Base-by-base conservation (phyloP, 768 basidiomycete genomes). In the Tylopilus sp. region DNA sequence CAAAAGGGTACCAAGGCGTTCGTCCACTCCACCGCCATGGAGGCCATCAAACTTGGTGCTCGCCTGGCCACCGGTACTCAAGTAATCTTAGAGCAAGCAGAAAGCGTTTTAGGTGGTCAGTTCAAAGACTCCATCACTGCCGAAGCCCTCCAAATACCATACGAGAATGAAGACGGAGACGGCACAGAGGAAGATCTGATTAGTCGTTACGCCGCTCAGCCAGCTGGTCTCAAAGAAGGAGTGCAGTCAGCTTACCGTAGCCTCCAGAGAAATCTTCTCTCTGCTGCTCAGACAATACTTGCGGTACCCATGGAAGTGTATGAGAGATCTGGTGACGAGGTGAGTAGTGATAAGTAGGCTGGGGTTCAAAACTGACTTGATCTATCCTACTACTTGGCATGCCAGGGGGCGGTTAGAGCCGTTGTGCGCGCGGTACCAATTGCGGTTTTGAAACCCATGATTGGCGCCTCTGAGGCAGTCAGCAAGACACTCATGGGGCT, bases 301-400 rank as follows among this genome's bases (percentile, higher is more conserved):
- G 95, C 97, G 1, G 92, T 99, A 1, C 97, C 97, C 1, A 98
- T 98, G 95, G 97, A 98, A 69, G 93, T 98, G 11, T 95, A 98
- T 60, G 97, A 99, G 70, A 78, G 89, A 53, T 89, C 93, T 10
- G 91, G 92, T 8, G 88, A 86, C 50, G 91, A 97, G 80, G 95
- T 88, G 58, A 61, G 79, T 72, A 12, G 1, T 18, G 39, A 10
- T 21, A 31, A 38, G 7, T 1, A 15, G 13, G 4, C 28, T 44
- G 3, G 23, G 52, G 21, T n/a, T 41, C 15, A 11, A 22, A 11
- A 23, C 17, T 45, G 12, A 31, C 30, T 18, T 10, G 11, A 28
- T 28, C 23, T 43, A 20, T 4, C 18, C 11, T 39, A 28, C 10
- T 18, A 22, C 9, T 52, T 50, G 13, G 47, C 47, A 8, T 47